phyloP scores from a whole-genome alignment of 176 grass and related monocot species.

The Raddia guianensis region DNA sequence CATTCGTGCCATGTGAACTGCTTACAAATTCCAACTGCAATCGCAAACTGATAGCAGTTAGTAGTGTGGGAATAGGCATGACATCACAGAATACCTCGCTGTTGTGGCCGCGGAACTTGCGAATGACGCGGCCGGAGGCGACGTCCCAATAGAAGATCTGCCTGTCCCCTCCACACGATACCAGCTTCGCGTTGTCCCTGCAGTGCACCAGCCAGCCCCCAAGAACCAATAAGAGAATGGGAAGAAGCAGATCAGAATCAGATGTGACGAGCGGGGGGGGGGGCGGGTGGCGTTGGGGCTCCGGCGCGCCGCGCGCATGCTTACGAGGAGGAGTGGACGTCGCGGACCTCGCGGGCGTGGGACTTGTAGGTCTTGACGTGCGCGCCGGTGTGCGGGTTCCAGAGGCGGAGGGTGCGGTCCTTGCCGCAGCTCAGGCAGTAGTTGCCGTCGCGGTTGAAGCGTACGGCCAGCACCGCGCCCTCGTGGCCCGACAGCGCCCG shows the following conservation, averaged over 20 bases:
- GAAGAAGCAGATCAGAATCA: slow-evolving; percentile 37
- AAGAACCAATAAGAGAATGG: slow-evolving; percentile 11
- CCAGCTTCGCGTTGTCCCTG: slow-evolving; percentile 91
- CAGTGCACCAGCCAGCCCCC: background rate
- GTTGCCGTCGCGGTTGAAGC: slow-evolving; percentile 90
- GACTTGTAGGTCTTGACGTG: slow-evolving; percentile 94
- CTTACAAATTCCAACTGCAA: background rate
- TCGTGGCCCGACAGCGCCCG: slow-evolving; percentile 72
- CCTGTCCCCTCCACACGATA: slow-evolving; percentile 81
- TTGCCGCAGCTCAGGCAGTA: slow-evolving; percentile 98
- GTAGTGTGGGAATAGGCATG: background rate
- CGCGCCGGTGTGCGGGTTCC: slow-evolving; percentile 89
- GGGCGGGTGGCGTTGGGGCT: too few relatives aligned
- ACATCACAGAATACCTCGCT: slow-evolving; percentile 63
- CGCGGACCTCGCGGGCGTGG: slow-evolving; percentile 92
- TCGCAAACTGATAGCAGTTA: background rate
- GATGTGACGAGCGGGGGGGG: too few relatives aligned
- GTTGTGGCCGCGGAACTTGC: slow-evolving; percentile 94
- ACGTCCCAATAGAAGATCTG: slow-evolving; percentile 99
- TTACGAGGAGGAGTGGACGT: slow-evolving; percentile 86
- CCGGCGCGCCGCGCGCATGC: background rate
- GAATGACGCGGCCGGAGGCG: slow-evolving; percentile 69
- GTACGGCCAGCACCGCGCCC: slow-evolving; percentile 83
- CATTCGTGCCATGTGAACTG: background rate
- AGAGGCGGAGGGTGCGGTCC: slow-evolving; percentile 89